phyloP scores from a whole-genome alignment of 164 flowering plant genomes.

The Umbilicus rupestris region DNA sequence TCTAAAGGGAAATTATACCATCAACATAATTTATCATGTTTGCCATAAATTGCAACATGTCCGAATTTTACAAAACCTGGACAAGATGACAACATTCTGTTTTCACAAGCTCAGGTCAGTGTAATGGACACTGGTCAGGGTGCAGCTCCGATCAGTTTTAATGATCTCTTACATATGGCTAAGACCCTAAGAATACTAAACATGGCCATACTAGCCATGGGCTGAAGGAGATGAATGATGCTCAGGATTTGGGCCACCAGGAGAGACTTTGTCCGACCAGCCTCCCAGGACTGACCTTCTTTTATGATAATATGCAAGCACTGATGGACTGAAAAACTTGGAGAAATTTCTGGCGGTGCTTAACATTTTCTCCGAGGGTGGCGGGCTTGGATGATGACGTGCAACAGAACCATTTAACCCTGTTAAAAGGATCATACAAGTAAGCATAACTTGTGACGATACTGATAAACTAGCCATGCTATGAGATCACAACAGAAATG shows the following conservation, averaged over 20 bases:
- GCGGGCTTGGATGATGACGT: neutral
- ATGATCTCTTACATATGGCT: no score
- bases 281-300: neutral
- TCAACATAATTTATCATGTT: no score
- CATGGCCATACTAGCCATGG: neutral
- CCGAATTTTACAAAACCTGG: no score
- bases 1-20: no score
- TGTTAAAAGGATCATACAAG: slow-evolving; percentile 1
- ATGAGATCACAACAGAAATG: neutral
- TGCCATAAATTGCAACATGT: no score
- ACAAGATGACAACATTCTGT: no score
- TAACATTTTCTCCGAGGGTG: neutral
- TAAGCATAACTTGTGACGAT: neutral
- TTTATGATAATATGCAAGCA: neutral
- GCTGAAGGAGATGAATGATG: slow-evolving; percentile 3
- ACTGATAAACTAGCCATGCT: neutral
- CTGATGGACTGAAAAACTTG: slow-evolving; percentile 8
- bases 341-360: neutral
- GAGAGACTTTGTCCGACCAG: slow-evolving; percentile 1
- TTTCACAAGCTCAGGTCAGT: no score
- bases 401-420: neutral
- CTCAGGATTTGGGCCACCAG: slow-evolving; percentile 10
- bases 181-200: neutral
- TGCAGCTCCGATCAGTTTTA: no score
- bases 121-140: no score